Conservation (phyloP, 2,329 filamentous ascomycete species). For the Neonectria coccinea region DNA sequence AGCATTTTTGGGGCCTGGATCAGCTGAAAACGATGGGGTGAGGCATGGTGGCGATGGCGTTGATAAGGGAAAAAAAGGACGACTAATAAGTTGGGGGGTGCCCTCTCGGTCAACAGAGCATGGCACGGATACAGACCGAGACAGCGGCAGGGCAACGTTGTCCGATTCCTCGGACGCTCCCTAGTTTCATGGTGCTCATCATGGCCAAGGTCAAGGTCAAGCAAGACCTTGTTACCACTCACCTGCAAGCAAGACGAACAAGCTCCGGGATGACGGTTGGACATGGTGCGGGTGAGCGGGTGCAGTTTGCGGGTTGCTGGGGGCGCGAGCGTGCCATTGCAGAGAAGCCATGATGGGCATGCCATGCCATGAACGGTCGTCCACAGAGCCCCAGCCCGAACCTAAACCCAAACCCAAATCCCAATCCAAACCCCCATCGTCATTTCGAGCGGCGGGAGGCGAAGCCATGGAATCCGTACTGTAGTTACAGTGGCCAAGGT, state of each 20-base stretch:
- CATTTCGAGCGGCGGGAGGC: background rate
- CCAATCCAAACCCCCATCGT: background rate
- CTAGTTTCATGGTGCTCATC: background rate
- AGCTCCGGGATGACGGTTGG: background rate
- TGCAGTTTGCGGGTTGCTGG: background rate
- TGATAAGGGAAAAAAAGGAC: background rate
- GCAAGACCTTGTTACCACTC: background rate
- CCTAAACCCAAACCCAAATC: background rate
- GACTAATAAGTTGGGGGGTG: background rate
- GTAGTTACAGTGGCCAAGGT: too few relatives aligned
- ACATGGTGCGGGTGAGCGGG: background rate
- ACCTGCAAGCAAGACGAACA: background rate
- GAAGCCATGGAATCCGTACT: background rate
- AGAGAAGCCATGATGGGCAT: background rate
- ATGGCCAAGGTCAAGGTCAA: background rate
- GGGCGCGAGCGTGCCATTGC: background rate
- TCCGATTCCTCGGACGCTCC: constrained; percentile 2
- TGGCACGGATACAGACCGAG: background rate
- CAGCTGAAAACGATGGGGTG: background rate
- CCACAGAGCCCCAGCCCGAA: background rate
- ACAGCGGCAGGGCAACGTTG: background rate
- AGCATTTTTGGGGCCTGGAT: background rate
- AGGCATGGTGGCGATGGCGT: constrained; percentile 4
- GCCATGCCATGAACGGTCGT: background rate
- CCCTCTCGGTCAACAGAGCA: background rate